A percentile compares a stretch with the other conserved stretches of the same genome.
phyloP scores from a whole-genome alignment of 2,329 filamentous ascomycete genomes.

The Coniochaeta ligniaria region DNA sequence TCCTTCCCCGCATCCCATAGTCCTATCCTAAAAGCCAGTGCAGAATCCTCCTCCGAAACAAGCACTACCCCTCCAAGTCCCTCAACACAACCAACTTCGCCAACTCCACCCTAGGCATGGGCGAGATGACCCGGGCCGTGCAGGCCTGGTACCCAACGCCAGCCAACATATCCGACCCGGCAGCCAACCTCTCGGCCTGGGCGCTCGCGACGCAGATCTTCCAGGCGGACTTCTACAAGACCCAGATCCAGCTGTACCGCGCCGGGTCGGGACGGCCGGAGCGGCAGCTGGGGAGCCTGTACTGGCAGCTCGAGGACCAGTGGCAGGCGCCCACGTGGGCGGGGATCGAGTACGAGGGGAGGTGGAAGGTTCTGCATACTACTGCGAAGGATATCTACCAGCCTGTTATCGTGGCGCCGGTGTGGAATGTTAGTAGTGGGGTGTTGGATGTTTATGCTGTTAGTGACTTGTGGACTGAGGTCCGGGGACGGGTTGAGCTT shows the following conservation, averaged over 20 bases:
- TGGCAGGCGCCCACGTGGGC: constrained; percentile 61
- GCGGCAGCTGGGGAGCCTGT: constrained; percentile 51
- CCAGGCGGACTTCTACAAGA: constrained; percentile 55
- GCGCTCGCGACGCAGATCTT: constrained; percentile 56
- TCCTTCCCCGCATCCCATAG: constrained; percentile 30
- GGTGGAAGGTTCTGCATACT: constrained; percentile 58
- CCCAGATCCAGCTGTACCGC: constrained; percentile 55
- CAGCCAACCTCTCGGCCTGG: constrained; percentile 56
- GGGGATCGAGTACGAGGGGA: constrained; percentile 53
- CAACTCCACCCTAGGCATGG: constrained; percentile 36
- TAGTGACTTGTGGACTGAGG: constrained; percentile 47
- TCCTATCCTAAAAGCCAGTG: too few species aligned
- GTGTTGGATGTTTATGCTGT: constrained; percentile 46
- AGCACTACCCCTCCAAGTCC: constrained; percentile 47
- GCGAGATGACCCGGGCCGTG: constrained; percentile 51
- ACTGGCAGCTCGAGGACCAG: constrained; percentile 61
- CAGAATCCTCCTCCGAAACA: constrained; percentile 51
- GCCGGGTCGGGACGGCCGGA: constrained; percentile 49
- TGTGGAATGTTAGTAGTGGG: constrained; percentile 42
- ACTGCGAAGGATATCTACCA: constrained; percentile 49
- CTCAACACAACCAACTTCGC: constrained; percentile 36
- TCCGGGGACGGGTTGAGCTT: constrained; percentile 35
- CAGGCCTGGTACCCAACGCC: constrained; percentile 50
- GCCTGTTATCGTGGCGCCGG: constrained; percentile 50
- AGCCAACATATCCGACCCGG: constrained; percentile 31